Evolutionary conservation across 805 yeast genomes (phyloP), one percentile per base, ranked within the genome.

Genomic region (Pichia gijzeniarum): DNA sequence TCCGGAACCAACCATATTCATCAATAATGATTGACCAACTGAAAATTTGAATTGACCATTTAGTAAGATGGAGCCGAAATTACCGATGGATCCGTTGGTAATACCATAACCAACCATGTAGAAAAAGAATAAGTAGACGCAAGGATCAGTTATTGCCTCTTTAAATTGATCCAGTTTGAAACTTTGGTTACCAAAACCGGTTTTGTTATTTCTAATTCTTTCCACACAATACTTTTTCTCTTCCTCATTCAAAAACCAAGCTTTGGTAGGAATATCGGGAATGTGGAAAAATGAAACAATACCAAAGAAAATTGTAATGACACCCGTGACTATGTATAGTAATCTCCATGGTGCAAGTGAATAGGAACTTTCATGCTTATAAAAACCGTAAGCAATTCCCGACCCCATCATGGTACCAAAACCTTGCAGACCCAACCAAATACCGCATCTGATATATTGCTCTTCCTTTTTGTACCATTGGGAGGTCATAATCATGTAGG

Each of bases 41-140:
- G 56, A 48, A 32, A 52, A 52, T 12, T 48, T 48, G 32, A 58
- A 53, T 17, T 48, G 32, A 18, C 12, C 30, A 5, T 39, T 21
- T 16, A 50, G 39, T 16, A 69, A 51, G 10, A 67, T 61, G 48
- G 68, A 73, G n/a, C 72, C 71, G 51, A 76, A 76, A 55, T 69
- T 73, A 18, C 78, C 69, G 22, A 76, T 55, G 34, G 80, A 84
- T 54, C 84, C 85, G 53, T 77, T 76, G 41, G 84, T 83, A 51
- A 81, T 70, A 43, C 71, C 60, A 27, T 73, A 55, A 70, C 43
- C 72, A 63, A 10, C 65, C 56, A 53, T 76, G 33, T 39, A 71
- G 53, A 68, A 63, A 39, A 77, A 71, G 57, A 70, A 65, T 20
- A 73, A 52, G 74, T 77, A 79, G 4, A 75, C 70, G 54, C 73